phyloP scores from a whole-genome alignment of 1,284 basidiomycete genomes.

The Cutaneotrichosporon cutaneum region DNA sequence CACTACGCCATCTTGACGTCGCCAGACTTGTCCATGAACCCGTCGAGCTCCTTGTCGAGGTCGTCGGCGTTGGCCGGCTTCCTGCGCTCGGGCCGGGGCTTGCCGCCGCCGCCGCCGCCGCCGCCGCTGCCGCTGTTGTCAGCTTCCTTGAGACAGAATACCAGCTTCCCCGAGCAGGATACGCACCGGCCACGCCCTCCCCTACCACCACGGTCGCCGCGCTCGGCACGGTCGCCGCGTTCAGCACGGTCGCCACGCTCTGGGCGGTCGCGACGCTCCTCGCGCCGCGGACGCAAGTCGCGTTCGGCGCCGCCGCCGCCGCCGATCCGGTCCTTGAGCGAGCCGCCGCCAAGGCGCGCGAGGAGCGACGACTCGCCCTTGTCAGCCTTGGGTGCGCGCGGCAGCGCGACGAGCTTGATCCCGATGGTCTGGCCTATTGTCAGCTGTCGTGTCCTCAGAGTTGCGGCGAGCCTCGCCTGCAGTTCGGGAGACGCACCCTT shows the following conservation, averaged over 20 bases:
- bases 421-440: slow-evolving; percentile 73
- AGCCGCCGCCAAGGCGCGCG: slow-evolving; percentile 12
- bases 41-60: slow-evolving; percentile 85
- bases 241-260: slow-evolving; percentile 16
- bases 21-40: slow-evolving; percentile 69
- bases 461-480: not conserved
- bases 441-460: not conserved
- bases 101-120: too few species aligned
- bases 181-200: slow-evolving; percentile 21
- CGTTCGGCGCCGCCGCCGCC: not conserved
- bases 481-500: slow-evolving; percentile 64
- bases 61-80: slow-evolving; percentile 68
- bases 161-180: not conserved
- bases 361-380: slow-evolving; percentile 8
- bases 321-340: slow-evolving; percentile 17
- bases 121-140: too few species aligned
- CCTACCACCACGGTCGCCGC: slow-evolving; percentile 27
- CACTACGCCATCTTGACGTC: slow-evolving; percentile 22
- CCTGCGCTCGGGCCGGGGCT: slow-evolving; percentile 54
- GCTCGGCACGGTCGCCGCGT: slow-evolving; percentile 9
- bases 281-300: not conserved
- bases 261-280: slow-evolving; percentile 11
- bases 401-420: slow-evolving; percentile 59
- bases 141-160: not conserved
- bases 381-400: slow-evolving; percentile 9